Conservation (phyloP, 768 basidiomycete genomes). For the Hericium rajendrae region DNA sequence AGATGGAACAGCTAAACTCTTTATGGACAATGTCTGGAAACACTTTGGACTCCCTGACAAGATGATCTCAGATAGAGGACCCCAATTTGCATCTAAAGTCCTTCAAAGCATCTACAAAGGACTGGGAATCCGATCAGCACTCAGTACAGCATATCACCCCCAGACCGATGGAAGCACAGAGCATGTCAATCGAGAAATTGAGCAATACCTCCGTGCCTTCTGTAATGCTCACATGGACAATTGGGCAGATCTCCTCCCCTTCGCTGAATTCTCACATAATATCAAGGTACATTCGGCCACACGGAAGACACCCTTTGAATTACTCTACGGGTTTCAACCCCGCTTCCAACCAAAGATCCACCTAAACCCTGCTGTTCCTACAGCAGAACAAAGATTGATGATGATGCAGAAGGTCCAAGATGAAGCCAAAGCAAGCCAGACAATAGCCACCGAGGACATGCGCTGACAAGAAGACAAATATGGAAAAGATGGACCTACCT, state of each 20-base stretch:
- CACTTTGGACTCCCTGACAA: constrained; percentile 1
- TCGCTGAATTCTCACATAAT: constrained; percentile 25
- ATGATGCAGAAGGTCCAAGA: neutral
- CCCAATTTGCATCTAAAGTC: constrained; percentile 8
- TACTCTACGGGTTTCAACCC: neutral
- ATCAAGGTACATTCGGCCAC: constrained; percentile 16
- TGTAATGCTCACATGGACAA: constrained; percentile 17
- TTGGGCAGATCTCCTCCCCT: constrained; percentile 18
- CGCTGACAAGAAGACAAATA: neutral
- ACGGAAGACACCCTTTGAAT: constrained; percentile 17
- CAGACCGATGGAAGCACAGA: constrained; percentile 29
- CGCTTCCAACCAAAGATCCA: neutral
- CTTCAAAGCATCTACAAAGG: constrained; percentile 4
- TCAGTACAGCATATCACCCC: constrained; percentile 25
- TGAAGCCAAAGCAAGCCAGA: neutral
- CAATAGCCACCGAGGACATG: neutral
- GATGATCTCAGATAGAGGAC: constrained; percentile 10
- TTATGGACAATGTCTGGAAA: constrained; percentile 11
- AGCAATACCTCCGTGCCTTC: constrained; percentile 21
- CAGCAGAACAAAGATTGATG: neutral
- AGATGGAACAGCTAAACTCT: constrained; percentile 10
- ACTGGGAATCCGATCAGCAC: constrained; percentile 11
- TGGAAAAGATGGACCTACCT: neutral
- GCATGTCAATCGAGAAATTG: constrained; percentile 22
- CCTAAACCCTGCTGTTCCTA: neutral